Evolutionary conservation across 768 basidiomycete species (phyloP).

Genomic region (Epithele typhae): DNA sequence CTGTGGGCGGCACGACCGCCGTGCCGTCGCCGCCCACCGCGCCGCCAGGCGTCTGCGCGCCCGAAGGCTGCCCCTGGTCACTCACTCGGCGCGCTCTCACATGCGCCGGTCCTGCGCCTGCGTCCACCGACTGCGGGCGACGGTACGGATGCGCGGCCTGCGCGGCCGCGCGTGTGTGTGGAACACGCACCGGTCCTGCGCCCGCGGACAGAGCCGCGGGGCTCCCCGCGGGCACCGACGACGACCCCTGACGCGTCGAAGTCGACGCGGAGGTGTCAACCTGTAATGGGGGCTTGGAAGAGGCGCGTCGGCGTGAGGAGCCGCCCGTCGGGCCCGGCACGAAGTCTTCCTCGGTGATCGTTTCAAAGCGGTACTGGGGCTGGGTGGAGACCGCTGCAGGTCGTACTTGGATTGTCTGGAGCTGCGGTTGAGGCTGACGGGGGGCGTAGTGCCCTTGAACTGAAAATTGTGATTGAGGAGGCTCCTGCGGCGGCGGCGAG

Average conservation of each 20-base stretch:
- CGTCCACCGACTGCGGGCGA: slow-evolving; percentile 12
- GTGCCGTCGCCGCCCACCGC: slow-evolving; percentile 2
- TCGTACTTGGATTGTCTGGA: slow-evolving; percentile 7
- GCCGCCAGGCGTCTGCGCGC: slow-evolving; percentile 4
- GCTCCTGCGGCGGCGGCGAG: slow-evolving; percentile 6
- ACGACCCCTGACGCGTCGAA: too few relatives aligned
- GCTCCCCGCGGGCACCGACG: not conserved
- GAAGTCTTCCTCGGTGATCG: slow-evolving; percentile 17
- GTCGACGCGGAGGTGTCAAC: slow-evolving; percentile 14
- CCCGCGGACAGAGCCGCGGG: slow-evolving; percentile 8
- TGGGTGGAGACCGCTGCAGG: too few relatives aligned
- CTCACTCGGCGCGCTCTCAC: slow-evolving; percentile 18
- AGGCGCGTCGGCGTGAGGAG: slow-evolving; percentile 10
- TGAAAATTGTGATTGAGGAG: too few relatives aligned
- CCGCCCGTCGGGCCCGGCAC: slow-evolving; percentile 6
- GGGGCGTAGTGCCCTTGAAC: slow-evolving; percentile 1
- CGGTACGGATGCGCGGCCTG: slow-evolving; percentile 18
- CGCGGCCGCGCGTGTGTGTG: slow-evolving; percentile 8
- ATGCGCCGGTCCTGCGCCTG: slow-evolving; percentile 11
- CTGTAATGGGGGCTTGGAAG: slow-evolving; percentile 16
- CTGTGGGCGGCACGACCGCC: slow-evolving; percentile 2
- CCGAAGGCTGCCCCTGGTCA: slow-evolving; percentile 9
- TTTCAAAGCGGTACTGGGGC: slow-evolving; percentile 18
- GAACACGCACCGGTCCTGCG: slow-evolving; percentile 8
- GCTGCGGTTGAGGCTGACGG: too few relatives aligned